Conservation (phyloP, 306 rosid genomes). For the Fragaria vesca region DNA sequence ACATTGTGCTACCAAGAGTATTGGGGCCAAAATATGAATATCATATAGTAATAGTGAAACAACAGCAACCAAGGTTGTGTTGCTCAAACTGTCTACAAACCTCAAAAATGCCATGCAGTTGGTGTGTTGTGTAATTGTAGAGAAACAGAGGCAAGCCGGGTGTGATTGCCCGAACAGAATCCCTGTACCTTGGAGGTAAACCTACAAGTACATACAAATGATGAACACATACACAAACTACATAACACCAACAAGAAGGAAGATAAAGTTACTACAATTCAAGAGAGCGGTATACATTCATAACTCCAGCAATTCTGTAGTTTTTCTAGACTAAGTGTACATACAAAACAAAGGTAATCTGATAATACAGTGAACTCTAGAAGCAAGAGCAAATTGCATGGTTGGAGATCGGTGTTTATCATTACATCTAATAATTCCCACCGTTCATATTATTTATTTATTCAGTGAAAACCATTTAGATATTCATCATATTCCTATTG, state of each 20-base stretch:
- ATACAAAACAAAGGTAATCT: neutral
- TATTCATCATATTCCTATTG: neutral
- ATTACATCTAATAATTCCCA: neutral
- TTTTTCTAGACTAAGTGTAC: neutral
- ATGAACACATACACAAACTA: constrained; percentile 14
- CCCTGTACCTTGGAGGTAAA: constrained; percentile 95
- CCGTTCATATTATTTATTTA: neutral
- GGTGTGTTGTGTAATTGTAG: constrained; percentile 95
- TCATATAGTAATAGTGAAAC: neutral
- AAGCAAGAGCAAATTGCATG: neutral
- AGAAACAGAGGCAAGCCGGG: constrained; percentile 93
- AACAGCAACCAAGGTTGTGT: neutral
- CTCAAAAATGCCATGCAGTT: constrained; percentile 94
- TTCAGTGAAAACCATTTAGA: neutral
- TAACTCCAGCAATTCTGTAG: neutral
- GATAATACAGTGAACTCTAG: neutral
- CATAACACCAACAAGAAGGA: neutral
- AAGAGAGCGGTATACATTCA: neutral
- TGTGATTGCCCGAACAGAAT: constrained; percentile 92
- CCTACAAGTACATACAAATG: constrained; percentile 46
- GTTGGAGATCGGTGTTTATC: neutral
- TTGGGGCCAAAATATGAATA: neutral
- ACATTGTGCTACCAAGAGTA: neutral
- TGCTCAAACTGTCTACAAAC: constrained; percentile 32
- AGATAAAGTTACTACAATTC: neutral